phyloP scores from a whole-genome alignment of 208 protist species.

The Acanthamoeba culbertsoni region DNA sequence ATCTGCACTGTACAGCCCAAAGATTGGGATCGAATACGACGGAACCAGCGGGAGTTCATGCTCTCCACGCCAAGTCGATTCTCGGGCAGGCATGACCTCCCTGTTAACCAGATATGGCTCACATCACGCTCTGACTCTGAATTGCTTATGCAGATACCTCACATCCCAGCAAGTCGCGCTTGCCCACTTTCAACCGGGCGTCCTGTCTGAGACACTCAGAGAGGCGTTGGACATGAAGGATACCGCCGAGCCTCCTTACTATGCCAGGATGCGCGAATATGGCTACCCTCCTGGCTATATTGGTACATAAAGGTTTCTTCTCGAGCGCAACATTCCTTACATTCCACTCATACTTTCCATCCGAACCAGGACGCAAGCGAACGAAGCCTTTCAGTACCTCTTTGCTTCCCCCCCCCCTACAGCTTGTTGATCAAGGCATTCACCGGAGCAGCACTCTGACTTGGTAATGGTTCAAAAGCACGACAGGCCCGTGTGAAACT shows the following conservation, averaged over 20 bases:
- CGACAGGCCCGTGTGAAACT: neutral
- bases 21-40: neutral
- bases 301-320: neutral
- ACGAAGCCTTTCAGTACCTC: neutral
- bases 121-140: no score
- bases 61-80: neutral
- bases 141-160: neutral
- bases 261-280: neutral
- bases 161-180: neutral
- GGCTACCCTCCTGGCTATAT: neutral
- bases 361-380: neutral
- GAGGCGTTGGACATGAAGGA: neutral
- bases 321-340: neutral
- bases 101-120: neutral
- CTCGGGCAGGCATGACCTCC: neutral
- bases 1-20: neutral
- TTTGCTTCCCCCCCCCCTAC: no score
- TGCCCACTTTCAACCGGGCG: neutral
- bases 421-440: no score
- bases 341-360: neutral
- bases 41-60: neutral
- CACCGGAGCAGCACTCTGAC: no score
- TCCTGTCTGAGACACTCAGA: neutral
- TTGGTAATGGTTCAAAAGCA: neutral
- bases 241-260: neutral